Evolutionary conservation across 129 eudicot genomes (phyloP), one percentile per base, ranked within the genome.

Genomic region (Centaurea solstitialis): DNA sequence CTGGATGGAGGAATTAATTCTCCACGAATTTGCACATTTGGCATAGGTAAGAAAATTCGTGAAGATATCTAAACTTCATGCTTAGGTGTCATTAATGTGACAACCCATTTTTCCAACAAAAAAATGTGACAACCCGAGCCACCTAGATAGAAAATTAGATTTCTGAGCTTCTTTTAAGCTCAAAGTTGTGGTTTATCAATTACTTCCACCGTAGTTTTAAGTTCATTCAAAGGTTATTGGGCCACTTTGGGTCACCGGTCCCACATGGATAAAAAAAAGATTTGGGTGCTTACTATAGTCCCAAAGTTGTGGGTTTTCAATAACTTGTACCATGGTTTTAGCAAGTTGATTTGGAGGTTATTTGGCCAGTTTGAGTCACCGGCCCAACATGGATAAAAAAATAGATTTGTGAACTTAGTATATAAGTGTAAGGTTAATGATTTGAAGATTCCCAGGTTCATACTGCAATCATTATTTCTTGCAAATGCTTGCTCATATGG

Each of bases 391-490:
- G 37, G 37, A 33, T 33, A 33, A 3, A 33, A 33, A 26, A 33
- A 33, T 33, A 33, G 37, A 33, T 33, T 33, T 33, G 37, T 33
- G 5, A 33, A 5, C 5, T 33, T 33, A 33, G 1, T 33, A 33
- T n/a, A 26, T 26, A 26, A 26, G 30, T 26, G 2, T 26, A 26
- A 26, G 65, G 20, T 4, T 62, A 39, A 53, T 78, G 66, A 6
- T 23, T 62, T 39, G 64, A 26, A 70, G 50, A 12, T 80, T 74
- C 18, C 17, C 92, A 96, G 99, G 99, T 81, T 86, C 88, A 73
- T 96, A 89, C 39, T 96, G 99, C 90, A 96, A 93, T 65, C 99
- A 96, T 47, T 96, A 91, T 90, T 96, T 96, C 83, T 67, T 96
- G 81, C 91, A 90, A 88, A 88, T 88, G 92, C 94, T 96, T 59